Base-by-base conservation (phyloP, 2,329 filamentous ascomycete genomes). In the Aphanoascus verrucosus region DNA sequence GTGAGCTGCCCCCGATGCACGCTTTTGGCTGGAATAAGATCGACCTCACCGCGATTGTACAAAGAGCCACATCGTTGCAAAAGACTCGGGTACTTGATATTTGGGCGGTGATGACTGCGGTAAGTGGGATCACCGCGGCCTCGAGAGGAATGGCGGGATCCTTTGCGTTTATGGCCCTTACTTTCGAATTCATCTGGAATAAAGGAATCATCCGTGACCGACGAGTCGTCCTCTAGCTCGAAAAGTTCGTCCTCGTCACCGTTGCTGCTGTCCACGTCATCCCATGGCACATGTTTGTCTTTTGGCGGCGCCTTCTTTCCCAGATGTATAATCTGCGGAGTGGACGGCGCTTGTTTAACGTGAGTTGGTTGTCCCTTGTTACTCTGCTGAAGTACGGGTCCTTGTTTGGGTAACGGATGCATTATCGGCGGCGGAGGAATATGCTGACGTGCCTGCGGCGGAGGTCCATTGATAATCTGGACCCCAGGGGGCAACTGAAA, bases 161-260 rank as follows among this genome's bases (percentile, higher is more conserved):
- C 46, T 15, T 32, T 31, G 15, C 37, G 20, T 11, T 49, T 41
- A 37, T 40, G 38, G n/a, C 38, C 20, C 9, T 48, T 49, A 7
- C 44, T 40, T 5, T 57, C 54, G 15, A 59, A 55, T 37, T 64
- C 63, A 32, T 55, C 55, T 12, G 61, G 60, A 8, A 54, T 43
- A 15, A 49, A 54, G 2, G 60, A 61, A 28, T 61, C 60, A 9
- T 67, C 66, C 5, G 62, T 65, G 1, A 58, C 59, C 5, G 64
- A 66, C 37, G 59, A 64, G 6, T 60, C 55, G 4, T 62, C 57
- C 3, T 62, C 63, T 7, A 55, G 37, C 17, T 66, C 66, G 38
- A 63, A 63, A 6, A 63, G 50, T 37, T 59, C 54, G 15, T 65
- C 63, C 15, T 65, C 63, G 28, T 67, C 63, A n/a, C 59, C 63